Conservation (phyloP, 2,329 filamentous ascomycete genomes). For the Monilinia laxa region DNA sequence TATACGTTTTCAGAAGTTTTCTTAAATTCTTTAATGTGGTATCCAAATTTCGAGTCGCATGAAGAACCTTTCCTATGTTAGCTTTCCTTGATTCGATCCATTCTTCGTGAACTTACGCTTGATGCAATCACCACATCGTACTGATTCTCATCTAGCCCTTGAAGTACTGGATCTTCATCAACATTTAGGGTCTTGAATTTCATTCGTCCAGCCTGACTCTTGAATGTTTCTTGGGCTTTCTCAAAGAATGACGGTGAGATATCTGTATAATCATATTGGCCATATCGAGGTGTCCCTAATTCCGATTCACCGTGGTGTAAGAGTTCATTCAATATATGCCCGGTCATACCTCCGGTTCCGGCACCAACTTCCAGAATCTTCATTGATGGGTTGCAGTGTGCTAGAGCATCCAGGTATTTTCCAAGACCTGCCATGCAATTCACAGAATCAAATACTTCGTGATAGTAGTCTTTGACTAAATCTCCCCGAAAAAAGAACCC, state of each 20-base stretch:
- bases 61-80: constrained; percentile 28
- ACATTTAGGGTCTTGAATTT: constrained; percentile 38
- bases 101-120: too few species aligned
- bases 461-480: not conserved
- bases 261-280: constrained; percentile 48
- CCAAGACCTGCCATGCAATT: not conserved
- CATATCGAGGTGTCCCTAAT: not conserved
- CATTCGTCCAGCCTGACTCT: constrained; percentile 26
- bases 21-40: constrained; percentile 35
- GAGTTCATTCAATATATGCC: not conserved
- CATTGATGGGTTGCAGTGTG: not conserved
- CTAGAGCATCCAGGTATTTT: not conserved
- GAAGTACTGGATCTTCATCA: constrained; percentile 19
- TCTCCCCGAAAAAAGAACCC: not conserved
- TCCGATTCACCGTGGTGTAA: not conserved
- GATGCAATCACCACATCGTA: constrained; percentile 34
- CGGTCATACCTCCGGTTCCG: constrained; percentile 21
- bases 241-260: constrained; percentile 46
- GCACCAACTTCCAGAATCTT: constrained; percentile 32
- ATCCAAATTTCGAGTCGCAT: constrained; percentile 31
- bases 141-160: constrained; percentile 25
- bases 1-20: constrained; percentile 36
- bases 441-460: not conserved
- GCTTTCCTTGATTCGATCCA: too few species aligned
- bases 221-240: constrained; percentile 37